phyloP scores from a whole-genome alignment of 1,284 basidiomycete genomes.

The Leucoagaricus sp. region DNA sequence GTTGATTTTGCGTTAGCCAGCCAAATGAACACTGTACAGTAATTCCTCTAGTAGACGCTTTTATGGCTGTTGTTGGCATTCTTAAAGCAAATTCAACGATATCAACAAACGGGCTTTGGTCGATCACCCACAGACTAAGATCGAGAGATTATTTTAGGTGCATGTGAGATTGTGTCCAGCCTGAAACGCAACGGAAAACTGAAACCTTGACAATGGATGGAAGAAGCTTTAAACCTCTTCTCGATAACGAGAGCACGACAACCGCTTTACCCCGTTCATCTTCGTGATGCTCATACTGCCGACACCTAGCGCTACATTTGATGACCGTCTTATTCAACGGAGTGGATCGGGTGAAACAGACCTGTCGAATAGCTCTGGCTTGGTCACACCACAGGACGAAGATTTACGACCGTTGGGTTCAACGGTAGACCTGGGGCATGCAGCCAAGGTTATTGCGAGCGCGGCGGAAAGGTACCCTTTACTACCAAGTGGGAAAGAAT shows the following conservation, averaged over 20 bases:
- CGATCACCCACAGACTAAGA: neutral
- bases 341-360: constrained; percentile 37
- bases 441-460: constrained; percentile 14
- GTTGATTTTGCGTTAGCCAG: constrained; percentile 4
- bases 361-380: constrained; percentile 38
- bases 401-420: constrained; percentile 16
- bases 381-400: constrained; percentile 41
- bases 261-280: neutral
- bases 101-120: too few relatives aligned
- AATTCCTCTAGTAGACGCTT: neutral
- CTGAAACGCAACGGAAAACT: neutral
- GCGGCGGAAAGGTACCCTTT: constrained; percentile 23
- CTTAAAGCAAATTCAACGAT: neutral
- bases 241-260: neutral
- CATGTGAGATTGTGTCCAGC: neutral
- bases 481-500: neutral
- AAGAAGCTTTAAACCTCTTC: neutral
- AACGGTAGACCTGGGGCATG: neutral
- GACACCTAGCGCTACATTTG: constrained; percentile 6
- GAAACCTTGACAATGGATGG: neutral
- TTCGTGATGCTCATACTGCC: neutral
- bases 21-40: neutral
- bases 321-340: constrained; percentile 16
- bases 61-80: neutral
- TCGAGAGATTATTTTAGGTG: neutral